These are phyloP conservation scores for Fusarium protoensiforme DNA, from an alignment of 2,329 filamentous ascomycete genomes.

Conservation along the genomic window DNA sequence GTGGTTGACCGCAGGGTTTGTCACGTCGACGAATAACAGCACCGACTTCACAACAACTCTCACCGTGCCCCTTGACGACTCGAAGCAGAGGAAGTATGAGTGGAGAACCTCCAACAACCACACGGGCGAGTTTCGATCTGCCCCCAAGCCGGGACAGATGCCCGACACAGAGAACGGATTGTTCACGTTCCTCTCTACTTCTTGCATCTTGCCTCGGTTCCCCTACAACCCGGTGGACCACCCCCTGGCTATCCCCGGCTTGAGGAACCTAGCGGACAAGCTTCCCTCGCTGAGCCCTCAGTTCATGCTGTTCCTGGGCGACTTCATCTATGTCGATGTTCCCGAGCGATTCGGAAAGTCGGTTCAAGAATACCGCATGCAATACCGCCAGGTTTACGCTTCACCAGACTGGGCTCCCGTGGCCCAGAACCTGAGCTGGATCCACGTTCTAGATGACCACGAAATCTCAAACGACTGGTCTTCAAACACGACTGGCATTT, in stretches of 20 bases:
- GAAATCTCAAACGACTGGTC: slow-evolving; percentile 97
- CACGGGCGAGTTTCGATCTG: slow-evolving; percentile 82
- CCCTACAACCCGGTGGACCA: slow-evolving; percentile 90
- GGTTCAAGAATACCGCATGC: slow-evolving; percentile 82
- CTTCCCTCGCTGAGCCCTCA: slow-evolving; percentile 79
- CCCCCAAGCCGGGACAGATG: slow-evolving; percentile 75
- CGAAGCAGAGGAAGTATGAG: slow-evolving; percentile 80
- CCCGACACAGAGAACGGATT: slow-evolving; percentile 71
- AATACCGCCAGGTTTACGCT: slow-evolving; percentile 95
- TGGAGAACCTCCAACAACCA: slow-evolving; percentile 91
- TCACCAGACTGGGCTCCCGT: slow-evolving; percentile 89
- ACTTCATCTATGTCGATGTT: slow-evolving; percentile 93
- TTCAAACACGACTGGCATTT: slow-evolving; percentile 82
- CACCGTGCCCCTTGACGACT: slow-evolving; percentile 70
- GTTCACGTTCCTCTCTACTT: slow-evolving; percentile 92
- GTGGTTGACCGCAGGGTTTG: slow-evolving; percentile 75
- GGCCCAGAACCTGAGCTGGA: slow-evolving; percentile 88
- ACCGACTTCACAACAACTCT: slow-evolving; percentile 86
- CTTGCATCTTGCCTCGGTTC: slow-evolving; percentile 91
- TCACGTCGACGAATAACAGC: slow-evolving; percentile 74
- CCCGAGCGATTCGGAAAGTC: slow-evolving; percentile 80
- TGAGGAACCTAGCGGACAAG: slow-evolving; percentile 79
- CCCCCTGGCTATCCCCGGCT: slow-evolving; percentile 82
- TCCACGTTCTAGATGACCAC: slow-evolving; percentile 96
- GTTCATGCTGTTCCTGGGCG: slow-evolving; percentile 84